phyloP scores from a whole-genome alignment of 805 yeast species.

The Kodamaea laetipori region DNA sequence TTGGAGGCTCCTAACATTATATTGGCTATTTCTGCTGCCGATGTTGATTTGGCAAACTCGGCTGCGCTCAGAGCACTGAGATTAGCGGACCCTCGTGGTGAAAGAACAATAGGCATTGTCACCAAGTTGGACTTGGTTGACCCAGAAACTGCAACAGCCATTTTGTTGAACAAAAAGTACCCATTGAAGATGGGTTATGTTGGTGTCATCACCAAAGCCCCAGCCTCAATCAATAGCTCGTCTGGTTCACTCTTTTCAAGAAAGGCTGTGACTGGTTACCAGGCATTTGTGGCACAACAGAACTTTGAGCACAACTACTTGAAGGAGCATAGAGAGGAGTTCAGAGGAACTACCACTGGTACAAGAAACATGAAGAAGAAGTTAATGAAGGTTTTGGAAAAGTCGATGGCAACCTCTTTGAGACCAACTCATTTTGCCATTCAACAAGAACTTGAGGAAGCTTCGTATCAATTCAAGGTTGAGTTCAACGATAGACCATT shows the following conservation, averaged over 20 bases:
- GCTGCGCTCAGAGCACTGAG: conserved; percentile 91
- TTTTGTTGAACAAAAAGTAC: conserved; percentile 76
- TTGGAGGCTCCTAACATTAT: conserved; percentile 91
- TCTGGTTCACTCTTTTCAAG: conserved; percentile 48
- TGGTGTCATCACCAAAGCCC: conserved; percentile 91
- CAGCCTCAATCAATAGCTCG: conserved; percentile 35
- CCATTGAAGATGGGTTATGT: conserved; percentile 97
- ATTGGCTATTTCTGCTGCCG: conserved; percentile 95
- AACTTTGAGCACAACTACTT: conserved; percentile 60
- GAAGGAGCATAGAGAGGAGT: conserved; percentile 59
- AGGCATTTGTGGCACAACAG: conserved; percentile 68
- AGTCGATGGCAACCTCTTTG: conserved; percentile 85
- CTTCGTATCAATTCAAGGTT: conserved; percentile 89
- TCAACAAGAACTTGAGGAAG: conserved; percentile 89
- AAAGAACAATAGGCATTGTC: conserved; percentile 93
- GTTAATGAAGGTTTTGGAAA: conserved; percentile 83
- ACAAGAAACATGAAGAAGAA: conserved; percentile 75
- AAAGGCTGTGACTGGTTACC: conserved; percentile 49
- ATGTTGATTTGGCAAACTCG: conserved; percentile 95
- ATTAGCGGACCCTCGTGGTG: conserved; percentile 88
- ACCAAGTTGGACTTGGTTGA: conserved; percentile 91
- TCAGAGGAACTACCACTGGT: conserved; percentile 69
- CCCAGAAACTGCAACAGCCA: conserved; percentile 66
- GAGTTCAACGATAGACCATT: conserved; percentile 93
- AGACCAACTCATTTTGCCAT: conserved; percentile 86